phyloP scores from a whole-genome alignment of 257 asterid species.

The Solanum appendiculatum region DNA sequence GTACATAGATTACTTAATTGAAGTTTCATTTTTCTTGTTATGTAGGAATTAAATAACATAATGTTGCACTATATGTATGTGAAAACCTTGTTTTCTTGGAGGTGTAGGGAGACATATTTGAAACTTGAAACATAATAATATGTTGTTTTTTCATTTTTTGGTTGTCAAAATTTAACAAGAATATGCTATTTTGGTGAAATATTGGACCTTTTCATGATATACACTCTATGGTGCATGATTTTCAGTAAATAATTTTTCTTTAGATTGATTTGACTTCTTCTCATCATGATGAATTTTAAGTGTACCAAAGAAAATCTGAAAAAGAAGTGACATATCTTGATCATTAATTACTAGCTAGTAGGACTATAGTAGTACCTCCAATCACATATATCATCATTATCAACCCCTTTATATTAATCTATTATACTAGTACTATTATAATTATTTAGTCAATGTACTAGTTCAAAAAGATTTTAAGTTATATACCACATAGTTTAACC shows the following conservation, averaged over 20 bases:
- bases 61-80: not conserved
- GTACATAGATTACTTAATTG: not conserved
- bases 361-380: not conserved
- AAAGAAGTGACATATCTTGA: not conserved
- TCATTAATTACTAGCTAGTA: not conserved
- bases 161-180: not conserved
- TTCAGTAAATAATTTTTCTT: not conserved
- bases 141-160: not conserved
- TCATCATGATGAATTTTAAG: not conserved
- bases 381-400: not conserved
- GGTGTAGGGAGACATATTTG: not conserved
- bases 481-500: not conserved
- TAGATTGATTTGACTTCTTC: not conserved
- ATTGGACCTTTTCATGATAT: not conserved
- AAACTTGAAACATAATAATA: not conserved
- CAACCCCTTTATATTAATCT: too few species aligned
- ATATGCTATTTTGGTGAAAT: not conserved
- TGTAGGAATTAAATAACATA: not conserved
- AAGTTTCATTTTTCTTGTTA: not conserved
- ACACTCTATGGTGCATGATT: slow-evolving; percentile 3
- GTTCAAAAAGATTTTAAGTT: not conserved
- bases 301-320: not conserved
- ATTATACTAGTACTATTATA: not conserved
- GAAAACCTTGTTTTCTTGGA: not conserved
- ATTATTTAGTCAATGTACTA: not conserved